Conservation (phyloP, 768 basidiomycete species). For the Mycena crocata region DNA sequence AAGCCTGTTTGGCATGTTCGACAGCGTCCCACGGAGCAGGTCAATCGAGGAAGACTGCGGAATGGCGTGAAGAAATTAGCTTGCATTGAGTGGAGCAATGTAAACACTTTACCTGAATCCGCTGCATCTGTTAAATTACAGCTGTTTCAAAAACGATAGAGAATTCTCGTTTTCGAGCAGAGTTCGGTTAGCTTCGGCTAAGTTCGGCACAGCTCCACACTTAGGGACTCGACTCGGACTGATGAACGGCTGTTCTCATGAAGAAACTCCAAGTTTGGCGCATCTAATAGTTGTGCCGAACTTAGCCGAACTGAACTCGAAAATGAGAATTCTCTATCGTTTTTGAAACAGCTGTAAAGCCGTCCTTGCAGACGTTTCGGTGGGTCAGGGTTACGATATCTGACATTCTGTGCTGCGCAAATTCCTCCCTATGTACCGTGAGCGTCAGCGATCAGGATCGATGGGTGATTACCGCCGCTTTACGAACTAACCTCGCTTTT, state of each 20-base stretch:
- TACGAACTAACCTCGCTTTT: constrained; percentile 78
- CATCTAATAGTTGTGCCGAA: too few relatives aligned
- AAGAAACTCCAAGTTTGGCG: too few relatives aligned
- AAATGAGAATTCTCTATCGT: too few relatives aligned
- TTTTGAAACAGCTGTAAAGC: too few relatives aligned
- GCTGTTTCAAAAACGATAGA: too few relatives aligned
- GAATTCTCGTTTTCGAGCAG: too few relatives aligned
- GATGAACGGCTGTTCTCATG: too few relatives aligned
- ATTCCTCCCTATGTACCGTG: constrained; percentile 83
- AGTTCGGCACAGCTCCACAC: too few relatives aligned
- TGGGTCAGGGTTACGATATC: constrained; percentile 83
- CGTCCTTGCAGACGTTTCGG: constrained; percentile 98
- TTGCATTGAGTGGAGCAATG: constrained; percentile 7
- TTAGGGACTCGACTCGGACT: too few relatives aligned
- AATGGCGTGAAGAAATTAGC: constrained; percentile 15
- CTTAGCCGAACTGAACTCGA: too few relatives aligned
- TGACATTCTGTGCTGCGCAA: constrained; percentile 81
- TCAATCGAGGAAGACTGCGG: constrained; percentile 93
- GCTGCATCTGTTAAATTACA: constrained; percentile 76
- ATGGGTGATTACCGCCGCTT: too few relatives aligned
- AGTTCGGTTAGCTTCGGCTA: too few relatives aligned
- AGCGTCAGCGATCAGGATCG: constrained; percentile 5
- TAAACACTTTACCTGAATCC: constrained; percentile 72
- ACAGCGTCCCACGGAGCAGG: constrained; percentile 99
- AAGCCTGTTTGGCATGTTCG: constrained; percentile 81